Base-by-base conservation (phyloP, 805 yeast genomes). In the Saturnispora hagleri region DNA sequence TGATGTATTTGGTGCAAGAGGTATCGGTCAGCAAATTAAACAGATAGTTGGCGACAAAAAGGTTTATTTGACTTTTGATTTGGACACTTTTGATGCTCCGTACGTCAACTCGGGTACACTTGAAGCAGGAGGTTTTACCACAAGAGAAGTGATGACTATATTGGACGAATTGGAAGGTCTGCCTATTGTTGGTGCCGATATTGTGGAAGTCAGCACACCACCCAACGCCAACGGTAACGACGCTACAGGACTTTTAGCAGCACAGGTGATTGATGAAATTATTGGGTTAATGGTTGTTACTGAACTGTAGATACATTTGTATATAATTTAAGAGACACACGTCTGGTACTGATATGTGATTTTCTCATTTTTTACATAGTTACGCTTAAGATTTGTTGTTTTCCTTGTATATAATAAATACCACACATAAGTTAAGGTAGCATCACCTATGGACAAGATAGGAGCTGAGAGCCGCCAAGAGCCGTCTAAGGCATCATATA, bases 31-130 rank as follows among this genome's bases (percentile, higher is more conserved):
- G 13, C 59, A 58, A 18, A 62, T 77, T 26, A 70, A 65, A 47
- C 54, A 63, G 4, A 56, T 64, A 2, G 70, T 75, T 0, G 73
- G 74, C 2, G 53, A 58, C 44, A 55, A 61, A 15, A 77, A 77
- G 1, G 78, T 73, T 2, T 75, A 75, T 57, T 62, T 75, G 5
- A 65, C 75, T 0, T 71, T 75, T 34, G 79, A 75, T 62, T 74
- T 80, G 45, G 89, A 82, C 61, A 85, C 82, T 2, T 70, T 85
- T 54, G 93, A 85, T 61, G 89, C 89, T 0, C 69, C 73, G 48
- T 88, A 88, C 3, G 86, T 90, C 15, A 90, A 86, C 1, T 84
- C 91, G 0, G 93, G 93, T 9, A 85, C 93, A 4, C 77, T 83
- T 58, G 93, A 85, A 61, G 79, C 76, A 4, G 93, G 89, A 15